Conservation (phyloP, 2,329 filamentous ascomycete species). For the Beauveria sp. region DNA sequence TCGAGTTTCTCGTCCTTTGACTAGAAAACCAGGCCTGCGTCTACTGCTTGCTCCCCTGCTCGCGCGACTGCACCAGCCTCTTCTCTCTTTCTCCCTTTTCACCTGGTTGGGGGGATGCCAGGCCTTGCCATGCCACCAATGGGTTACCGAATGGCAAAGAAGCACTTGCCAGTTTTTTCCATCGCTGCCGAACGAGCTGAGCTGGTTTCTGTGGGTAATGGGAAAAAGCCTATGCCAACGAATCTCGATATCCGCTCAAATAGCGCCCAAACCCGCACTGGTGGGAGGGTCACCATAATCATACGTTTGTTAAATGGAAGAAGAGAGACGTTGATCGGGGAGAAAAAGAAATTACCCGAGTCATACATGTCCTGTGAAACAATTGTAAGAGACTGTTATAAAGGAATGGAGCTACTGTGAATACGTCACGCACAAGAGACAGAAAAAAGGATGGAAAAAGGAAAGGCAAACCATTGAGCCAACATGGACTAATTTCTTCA, state of each 20-base stretch:
- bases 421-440: no score
- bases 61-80: background rate
- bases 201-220: background rate
- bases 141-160: background rate
- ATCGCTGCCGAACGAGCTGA: background rate
- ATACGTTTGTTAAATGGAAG: background rate
- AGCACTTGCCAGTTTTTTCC: background rate
- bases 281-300: background rate
- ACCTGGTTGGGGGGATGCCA: background rate
- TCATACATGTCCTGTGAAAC: background rate
- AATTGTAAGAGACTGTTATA: background rate
- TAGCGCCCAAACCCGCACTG: background rate
- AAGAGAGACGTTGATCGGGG: no score
- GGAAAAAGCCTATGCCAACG: background rate
- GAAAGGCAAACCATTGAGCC: no score
- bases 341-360: background rate
- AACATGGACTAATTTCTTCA: no score
- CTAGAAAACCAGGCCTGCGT: background rate
- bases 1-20: no score
- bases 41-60: background rate
- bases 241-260: constrained; percentile 1
- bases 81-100: background rate
- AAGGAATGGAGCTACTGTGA: background rate
- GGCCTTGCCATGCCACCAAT: background rate
- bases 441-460: no score